Evolutionary conservation across 2,329 filamentous ascomycete genomes (phyloP), one percentile per base, ranked within the genome.

Genomic region (Fusarium robinianum): DNA sequence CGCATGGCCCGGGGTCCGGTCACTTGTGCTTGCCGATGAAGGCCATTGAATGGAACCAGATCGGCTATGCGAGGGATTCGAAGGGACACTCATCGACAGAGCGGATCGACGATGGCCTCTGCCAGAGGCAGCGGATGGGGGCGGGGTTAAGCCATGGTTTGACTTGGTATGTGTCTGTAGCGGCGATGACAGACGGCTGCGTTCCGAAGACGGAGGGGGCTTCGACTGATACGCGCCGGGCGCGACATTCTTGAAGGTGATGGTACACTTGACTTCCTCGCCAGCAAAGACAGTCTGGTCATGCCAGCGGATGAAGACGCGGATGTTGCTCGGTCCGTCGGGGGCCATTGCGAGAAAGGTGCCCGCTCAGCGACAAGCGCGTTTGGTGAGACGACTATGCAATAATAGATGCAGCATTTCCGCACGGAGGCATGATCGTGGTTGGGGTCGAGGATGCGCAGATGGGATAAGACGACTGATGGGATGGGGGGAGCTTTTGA

Each of bases 241-340:
- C 27, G 81, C 78, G 52, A 91, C 79, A 67, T 99, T 99, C 72
- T 87, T 92, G 73, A 99, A 99, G 36, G 89, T 96, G 68, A 99
- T 95, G 57, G 85, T 90, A 72, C 94, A 97, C 72, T 91, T 88
- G 64, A 97, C 81, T 64, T 96, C 87, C 76, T 99, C 94, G 70
- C 94, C 94, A 44, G 94, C 89, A 72, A 97, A 99, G 62, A 99
- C 89, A 51, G 88, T 91, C 68, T 92, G 85, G 66, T 95, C 88
- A 68, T 90, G 87, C 88, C 92, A 99, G 73, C 86, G 85, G 69
- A 99, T 89, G 68, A 92, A 96, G 70, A 96, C 92, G 69, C 91
- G 88, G 67, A 99, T 90, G 75, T 95, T 92, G 71, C 73, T 75
- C 50, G 67, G 61, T 55, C 62, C 65, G 61, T 78, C 74, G 57